Evolutionary conservation across 768 basidiomycete species (phyloP), one percentile per base, ranked within the genome.

Genomic region (Rhizopogon rudus): DNA sequence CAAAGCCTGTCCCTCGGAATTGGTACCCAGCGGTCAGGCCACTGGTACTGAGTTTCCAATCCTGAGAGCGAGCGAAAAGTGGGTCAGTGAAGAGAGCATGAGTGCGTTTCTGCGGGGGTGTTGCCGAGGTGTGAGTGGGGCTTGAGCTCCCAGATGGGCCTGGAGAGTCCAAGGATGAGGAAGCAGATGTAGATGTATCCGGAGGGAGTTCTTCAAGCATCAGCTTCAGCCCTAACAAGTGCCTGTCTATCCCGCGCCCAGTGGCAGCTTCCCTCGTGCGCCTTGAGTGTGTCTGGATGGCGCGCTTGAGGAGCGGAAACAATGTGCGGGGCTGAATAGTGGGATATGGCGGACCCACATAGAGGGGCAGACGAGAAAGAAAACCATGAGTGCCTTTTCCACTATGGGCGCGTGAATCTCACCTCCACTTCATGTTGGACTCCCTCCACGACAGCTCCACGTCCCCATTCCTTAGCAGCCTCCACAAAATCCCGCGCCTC

Each of bases 1-100:
- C 94, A 69, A 97, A 97, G 3, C 94, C 94, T 7, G 94, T 97
- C 1, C 95, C 94, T 46, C 83, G 82, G 75, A 97, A 98, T 40
- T 87, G 75, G 60, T 84, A 80, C 0, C 94, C 94, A 25, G 89
- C 87, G 70, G 88, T 93, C 60, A 97, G 69, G 6, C 88, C 93
- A 71, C 91, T 95, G 6, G 94, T 96, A 58, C 88, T 91, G 40
- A 97, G 75, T 61, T 87, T 88, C 95, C 94, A 97, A 57, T 81
- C 80, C 59, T 87, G 80, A 61, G 90, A 92, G 54, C 78, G 78
- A 20, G 74, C 71, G 71, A 91, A 96, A 9, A 92, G 66, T 40
- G 81, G 75, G 70, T 97, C 93, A 5, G 89, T 83, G 62, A 97
- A 90, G 6, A 97, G 67, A 1, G 77, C 64, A 14, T 49, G 48